Conservation (phyloP, 345 rosid species). For the Syzygium oleosum region DNA sequence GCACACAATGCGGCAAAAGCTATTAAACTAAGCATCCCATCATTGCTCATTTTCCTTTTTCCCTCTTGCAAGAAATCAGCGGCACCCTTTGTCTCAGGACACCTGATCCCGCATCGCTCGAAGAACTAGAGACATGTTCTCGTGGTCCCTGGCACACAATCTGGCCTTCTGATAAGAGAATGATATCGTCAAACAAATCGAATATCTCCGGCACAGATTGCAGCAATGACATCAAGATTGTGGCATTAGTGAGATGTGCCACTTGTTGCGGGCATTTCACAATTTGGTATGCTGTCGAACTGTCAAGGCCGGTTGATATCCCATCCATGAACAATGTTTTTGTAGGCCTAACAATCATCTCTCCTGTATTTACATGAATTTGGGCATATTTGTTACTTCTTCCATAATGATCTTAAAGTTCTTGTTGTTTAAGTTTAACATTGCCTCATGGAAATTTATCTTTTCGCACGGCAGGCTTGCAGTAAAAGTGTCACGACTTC, state of each 20-base stretch:
- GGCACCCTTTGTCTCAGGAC: too few species aligned
- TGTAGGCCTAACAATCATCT: slow-evolving; percentile 92
- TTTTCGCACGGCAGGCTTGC: background rate
- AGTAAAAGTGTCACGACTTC: background rate
- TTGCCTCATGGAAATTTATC: background rate
- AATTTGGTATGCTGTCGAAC: slow-evolving; percentile 77
- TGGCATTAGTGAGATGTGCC: slow-evolving; percentile 57
- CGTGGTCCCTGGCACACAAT: slow-evolving; percentile 90
- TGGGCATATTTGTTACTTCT: background rate
- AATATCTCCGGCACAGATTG: slow-evolving; percentile 90
- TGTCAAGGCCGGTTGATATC: slow-evolving; percentile 88
- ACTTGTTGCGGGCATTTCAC: slow-evolving; percentile 82
- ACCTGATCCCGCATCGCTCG: slow-evolving; percentile 51
- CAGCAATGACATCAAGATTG: slow-evolving; percentile 64
- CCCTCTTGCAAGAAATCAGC: too few species aligned
- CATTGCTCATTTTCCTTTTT: too few species aligned
- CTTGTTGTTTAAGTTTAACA: too few species aligned
- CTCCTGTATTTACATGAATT: slow-evolving; percentile 31
- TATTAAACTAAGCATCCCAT: too few species aligned
- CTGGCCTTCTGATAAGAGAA: slow-evolving; percentile 69
- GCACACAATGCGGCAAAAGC: too few species aligned
- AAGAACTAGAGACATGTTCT: slow-evolving; percentile 52
- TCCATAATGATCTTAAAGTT: background rate
- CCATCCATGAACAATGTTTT: slow-evolving; percentile 87
- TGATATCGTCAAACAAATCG: slow-evolving; percentile 74